phyloP scores from a whole-genome alignment of 352 stramenopile species.

The Phytophthora syringae region DNA sequence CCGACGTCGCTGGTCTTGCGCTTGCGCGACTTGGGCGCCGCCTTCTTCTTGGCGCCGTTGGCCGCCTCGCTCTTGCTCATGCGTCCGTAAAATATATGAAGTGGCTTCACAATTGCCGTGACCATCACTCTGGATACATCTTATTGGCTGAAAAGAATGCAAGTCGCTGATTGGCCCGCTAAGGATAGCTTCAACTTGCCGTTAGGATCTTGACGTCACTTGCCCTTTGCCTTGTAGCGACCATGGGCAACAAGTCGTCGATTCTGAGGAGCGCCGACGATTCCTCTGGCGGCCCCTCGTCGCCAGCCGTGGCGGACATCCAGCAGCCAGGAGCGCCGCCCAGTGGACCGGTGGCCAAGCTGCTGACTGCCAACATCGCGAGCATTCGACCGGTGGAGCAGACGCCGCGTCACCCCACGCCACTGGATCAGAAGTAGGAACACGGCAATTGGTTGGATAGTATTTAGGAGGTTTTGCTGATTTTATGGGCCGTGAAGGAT shows the following conservation, averaged over 20 bases:
- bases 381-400: constrained; percentile 65
- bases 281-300: background rate
- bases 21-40: constrained; percentile 68
- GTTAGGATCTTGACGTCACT: background rate
- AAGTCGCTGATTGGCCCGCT: background rate
- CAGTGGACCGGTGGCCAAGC: constrained; percentile 8
- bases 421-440: constrained; percentile 75
- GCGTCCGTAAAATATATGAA: constrained; percentile 1
- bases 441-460: background rate
- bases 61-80: constrained; percentile 44
- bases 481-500: constrained; percentile 46
- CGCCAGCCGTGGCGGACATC: constrained; percentile 4
- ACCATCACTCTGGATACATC: background rate
- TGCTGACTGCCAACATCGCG: constrained; percentile 37
- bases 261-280: constrained; percentile 50
- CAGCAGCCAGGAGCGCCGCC: constrained; percentile 19
- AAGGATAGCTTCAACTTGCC: constrained; percentile 34
- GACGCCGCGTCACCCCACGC: constrained; percentile 29
- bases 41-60: constrained; percentile 75
- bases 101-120: background rate
- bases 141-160: background rate
- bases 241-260: constrained; percentile 76
- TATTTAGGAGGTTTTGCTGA: constrained; percentile 1
- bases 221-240: background rate
- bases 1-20: constrained; percentile 73